Evolutionary conservation across 2,329 filamentous ascomycete species (phyloP).

Genomic region (Colletotrichum eremochloae): DNA sequence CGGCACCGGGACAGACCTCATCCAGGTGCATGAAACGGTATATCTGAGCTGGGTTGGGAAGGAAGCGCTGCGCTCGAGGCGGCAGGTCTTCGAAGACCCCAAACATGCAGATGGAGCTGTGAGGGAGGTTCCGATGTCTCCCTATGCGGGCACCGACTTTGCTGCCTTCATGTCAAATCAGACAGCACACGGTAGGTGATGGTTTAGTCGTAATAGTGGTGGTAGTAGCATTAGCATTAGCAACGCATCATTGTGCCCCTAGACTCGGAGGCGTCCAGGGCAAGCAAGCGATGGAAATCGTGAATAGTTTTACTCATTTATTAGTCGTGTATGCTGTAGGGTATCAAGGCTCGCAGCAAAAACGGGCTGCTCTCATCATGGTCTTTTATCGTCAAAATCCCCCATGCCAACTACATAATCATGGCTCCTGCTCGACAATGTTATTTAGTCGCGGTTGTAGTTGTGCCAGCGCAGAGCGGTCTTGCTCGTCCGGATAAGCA

Average conservation of each 20-base stretch:
- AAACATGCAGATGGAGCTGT: slow-evolving; percentile 21
- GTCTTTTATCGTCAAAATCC: slow-evolving; percentile 13
- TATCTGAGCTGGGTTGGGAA: slow-evolving; percentile 52
- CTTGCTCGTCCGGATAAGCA: slow-evolving; percentile 59
- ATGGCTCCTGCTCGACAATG: slow-evolving; percentile 58
- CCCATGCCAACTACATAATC: slow-evolving; percentile 8
- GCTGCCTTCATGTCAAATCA: slow-evolving; percentile 30
- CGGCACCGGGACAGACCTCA: slow-evolving; percentile 45
- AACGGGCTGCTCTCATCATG: neutral
- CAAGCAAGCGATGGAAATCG: neutral
- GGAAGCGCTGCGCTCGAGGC: slow-evolving; percentile 45
- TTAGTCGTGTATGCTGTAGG: slow-evolving; percentile 33
- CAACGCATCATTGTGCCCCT: neutral
- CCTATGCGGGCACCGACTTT: slow-evolving; percentile 39
- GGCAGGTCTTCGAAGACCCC: slow-evolving; percentile 25
- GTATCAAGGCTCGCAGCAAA: slow-evolving; percentile 29
- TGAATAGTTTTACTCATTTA: slow-evolving; percentile 20
- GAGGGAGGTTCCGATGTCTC: slow-evolving; percentile 23
- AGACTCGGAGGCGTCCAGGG: neutral
- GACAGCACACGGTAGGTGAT: slow-evolving; percentile 13
- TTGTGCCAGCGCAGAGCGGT: slow-evolving; percentile 55
- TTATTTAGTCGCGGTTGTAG: slow-evolving; percentile 56
- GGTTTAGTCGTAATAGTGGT: neutral
- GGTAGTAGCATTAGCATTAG: neutral
- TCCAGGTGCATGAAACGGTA: slow-evolving; percentile 54